Evolutionary conservation across 257 asterid genomes (phyloP).

Genomic region (Nemophila menziesii): DNA sequence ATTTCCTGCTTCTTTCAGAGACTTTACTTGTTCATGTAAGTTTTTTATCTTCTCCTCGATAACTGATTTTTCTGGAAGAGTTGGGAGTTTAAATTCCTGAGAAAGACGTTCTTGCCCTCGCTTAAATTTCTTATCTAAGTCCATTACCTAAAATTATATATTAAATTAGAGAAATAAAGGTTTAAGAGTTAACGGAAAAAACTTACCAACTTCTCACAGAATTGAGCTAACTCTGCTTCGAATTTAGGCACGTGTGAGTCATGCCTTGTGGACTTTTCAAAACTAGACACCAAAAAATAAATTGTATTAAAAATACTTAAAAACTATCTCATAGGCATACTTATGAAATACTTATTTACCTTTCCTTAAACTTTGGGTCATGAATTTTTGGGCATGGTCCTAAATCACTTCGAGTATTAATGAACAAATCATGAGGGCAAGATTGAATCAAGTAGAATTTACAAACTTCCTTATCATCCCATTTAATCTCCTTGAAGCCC

Average conservation of each 20-base stretch:
- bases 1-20: conserved; percentile 97
- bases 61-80: conserved; percentile 85
- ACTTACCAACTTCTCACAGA: conserved; percentile 90
- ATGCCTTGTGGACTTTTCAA: conserved; percentile 84
- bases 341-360: conserved; percentile 27
- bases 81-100: conserved; percentile 76
- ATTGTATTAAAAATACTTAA: conserved; percentile 9
- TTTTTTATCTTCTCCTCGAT: conserved; percentile 92
- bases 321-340: background rate
- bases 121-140: conserved; percentile 83
- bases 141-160: conserved; percentile 47
- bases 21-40: conserved; percentile 95
- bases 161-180: background rate
- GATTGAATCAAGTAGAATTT: conserved; percentile 84
- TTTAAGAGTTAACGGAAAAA: background rate
- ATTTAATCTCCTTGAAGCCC: conserved; percentile 72
- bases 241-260: conserved; percentile 75
- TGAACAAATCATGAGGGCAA: conserved; percentile 96
- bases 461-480: conserved; percentile 95
- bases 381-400: conserved; percentile 90
- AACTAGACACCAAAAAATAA: conserved; percentile 37
- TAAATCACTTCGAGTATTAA: conserved; percentile 85
- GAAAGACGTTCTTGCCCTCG: conserved; percentile 97
- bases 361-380: conserved; percentile 88
- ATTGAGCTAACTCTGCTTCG: conserved; percentile 90